Evolutionary conservation across 176 grass and related monocot species (phyloP), one percentile per base, ranked within the genome.

Genomic region (Juncus inflexus): DNA sequence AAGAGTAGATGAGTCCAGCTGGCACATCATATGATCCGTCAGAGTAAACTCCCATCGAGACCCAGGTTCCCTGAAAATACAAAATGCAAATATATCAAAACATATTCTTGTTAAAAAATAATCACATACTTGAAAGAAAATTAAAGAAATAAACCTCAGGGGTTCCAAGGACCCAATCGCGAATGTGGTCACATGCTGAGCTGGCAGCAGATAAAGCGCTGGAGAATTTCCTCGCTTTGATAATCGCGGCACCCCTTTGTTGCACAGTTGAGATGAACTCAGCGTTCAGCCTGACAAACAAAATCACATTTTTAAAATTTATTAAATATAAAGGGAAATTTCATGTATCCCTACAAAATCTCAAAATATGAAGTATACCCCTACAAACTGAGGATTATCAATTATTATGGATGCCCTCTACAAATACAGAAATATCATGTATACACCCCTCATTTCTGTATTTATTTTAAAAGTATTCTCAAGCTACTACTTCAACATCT

Each of bases 1-100:
- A 99, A 52, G 89, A 94, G 76, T 99, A 99, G 50, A 99, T 99
- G 5, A 99, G 80, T 36, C 95, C 89, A 73, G 83, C 83, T 6
- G 89, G 95, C n/a, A 99, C 85, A 80, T 83, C 77, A 0, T 99
- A 99, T 4, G 95, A 99, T 49, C 89, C 95, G 76, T 99, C 95
- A 40, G 89, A 94, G 72, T 94, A 94, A 37, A 90, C 95, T 6
- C 95, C 89, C 89, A 94, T 99, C 56, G 95, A 99, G 81, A 94
- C 95, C 77, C 64, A 99, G 61, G 85, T 86, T 78, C 95, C 95
- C 89, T 94, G 19, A 28, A 28, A 28, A 28, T 28, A 28, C 19
- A 65, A 40, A 39, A 58, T 3, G 4, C 3, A 49, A 54, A 55
- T 0, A 47, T 16, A 0, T 12, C 15, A 52, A 56, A 4, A 15